Evolutionary conservation across 345 rosid species (phyloP), one percentile per base, ranked within the genome.

Genomic region (Moricandia moricandioides): DNA sequence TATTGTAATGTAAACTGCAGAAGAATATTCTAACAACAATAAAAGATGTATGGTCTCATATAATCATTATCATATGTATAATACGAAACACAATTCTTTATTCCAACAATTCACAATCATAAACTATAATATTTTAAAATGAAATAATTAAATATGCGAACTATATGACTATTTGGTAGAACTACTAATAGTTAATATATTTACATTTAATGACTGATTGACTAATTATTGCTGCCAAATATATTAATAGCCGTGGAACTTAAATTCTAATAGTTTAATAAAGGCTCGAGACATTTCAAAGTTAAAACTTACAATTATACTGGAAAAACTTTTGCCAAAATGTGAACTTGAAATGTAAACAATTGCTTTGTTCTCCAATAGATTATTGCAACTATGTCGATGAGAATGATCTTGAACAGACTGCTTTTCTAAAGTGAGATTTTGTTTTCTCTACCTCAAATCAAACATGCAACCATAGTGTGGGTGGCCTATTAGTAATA

Each of bases 21-120:
- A 24, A 67, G 58, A 73, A 74, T 74, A 65, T 31, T 43, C 65
- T 57, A 40, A 57, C 71, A 65, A 37, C 76, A 63, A 56, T 65
- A 12, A 56, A 56, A 66, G 34, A 56, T 66, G 49, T 24, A 58
- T 56, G 59, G 59, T 4, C 59, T 58, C 18, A 21, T 31, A 8
- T 29, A 57, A 58, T 31, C 78, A 65, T 55, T 64, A 40, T 26
- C 21, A 31, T 43, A 31, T 73, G 43, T 21, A 56, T 43, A 31
- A 24, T 49, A 21, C 14, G 49, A 58, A 66, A 58, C 67, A 67
- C 34, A 74, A 57, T 57, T 74, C 39, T 43, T 57, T 74, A 58
- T 57, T 31, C 18, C 13, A 66, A 21, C 47, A 45, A 66, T n/a
- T 56, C 24, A 14, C 39, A 47, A 39, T 59, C 72, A 59, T 49